phyloP scores from a whole-genome alignment of 305 asterid species.

The Plantago coronopus region DNA sequence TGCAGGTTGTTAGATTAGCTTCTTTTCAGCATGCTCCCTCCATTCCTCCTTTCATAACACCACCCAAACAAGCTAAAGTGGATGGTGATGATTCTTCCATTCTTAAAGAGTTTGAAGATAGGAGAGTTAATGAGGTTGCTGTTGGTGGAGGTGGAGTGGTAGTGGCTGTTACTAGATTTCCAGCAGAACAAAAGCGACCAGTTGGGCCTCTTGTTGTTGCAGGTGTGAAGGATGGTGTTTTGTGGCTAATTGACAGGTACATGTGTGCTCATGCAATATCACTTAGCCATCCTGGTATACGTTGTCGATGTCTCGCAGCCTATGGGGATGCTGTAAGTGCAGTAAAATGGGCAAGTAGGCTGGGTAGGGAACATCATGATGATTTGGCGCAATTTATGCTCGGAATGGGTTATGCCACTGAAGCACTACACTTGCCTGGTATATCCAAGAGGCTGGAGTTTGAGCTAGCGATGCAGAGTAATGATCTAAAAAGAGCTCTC shows the following conservation, averaged over 20 bases:
- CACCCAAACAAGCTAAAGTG: slow-evolving; percentile 74
- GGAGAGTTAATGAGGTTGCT: slow-evolving; percentile 76
- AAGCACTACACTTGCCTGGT: slow-evolving; percentile 98
- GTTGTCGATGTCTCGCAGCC: slow-evolving; percentile 96
- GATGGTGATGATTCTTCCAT: slow-evolving; percentile 60
- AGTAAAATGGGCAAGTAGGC: slow-evolving; percentile 96
- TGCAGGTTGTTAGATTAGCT: slow-evolving; percentile 92
- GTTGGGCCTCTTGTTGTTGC: slow-evolving; percentile 87
- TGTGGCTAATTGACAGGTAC: slow-evolving; percentile 90
- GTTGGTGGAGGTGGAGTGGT: slow-evolving; percentile 99
- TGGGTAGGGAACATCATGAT: slow-evolving; percentile 96
- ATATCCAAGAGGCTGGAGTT: slow-evolving; percentile 91
- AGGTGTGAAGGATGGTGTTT: slow-evolving; percentile 93
- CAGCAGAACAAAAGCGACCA: slow-evolving; percentile 90
- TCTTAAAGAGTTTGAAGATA: slow-evolving; percentile 62
- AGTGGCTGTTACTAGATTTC: slow-evolving; percentile 92
- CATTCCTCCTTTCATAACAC: slow-evolving; percentile 77
- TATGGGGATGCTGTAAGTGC: slow-evolving; percentile 98
- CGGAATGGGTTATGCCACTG: slow-evolving; percentile 98
- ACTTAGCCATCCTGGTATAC: slow-evolving; percentile 92
- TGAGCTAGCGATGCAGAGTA: slow-evolving; percentile 94
- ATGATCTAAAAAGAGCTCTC: slow-evolving; percentile 82
- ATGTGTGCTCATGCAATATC: slow-evolving; percentile 96
- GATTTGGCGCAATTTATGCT: slow-evolving; percentile 96
- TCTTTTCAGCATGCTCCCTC: slow-evolving; percentile 92